Percentiles rank a stretch among this genome's conserved stretches.
Evolutionary conservation across 163 green algal species (phyloP).

Genomic region (Picocystis sp.): DNA sequence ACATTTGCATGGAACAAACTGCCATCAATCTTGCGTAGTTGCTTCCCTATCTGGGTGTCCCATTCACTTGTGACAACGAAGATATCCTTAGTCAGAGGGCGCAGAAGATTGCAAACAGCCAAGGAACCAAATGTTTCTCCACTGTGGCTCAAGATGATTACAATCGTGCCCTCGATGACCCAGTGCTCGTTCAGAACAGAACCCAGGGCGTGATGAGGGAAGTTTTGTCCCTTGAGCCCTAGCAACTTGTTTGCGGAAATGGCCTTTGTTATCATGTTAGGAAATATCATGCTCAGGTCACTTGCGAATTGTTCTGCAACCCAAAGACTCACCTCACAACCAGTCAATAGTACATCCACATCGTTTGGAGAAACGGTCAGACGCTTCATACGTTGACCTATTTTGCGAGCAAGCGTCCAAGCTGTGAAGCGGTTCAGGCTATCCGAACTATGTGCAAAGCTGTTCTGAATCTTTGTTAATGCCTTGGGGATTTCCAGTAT

Average conservation of each 20-base stretch:
- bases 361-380: slow-evolving; percentile 5
- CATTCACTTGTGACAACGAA: slow-evolving; percentile 19
- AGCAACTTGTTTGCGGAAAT: slow-evolving; percentile 15
- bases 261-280: slow-evolving; percentile 6
- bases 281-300: slow-evolving; percentile 13
- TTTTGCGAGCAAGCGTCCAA: slow-evolving; percentile 1
- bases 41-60: slow-evolving; percentile 18
- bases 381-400: slow-evolving; percentile 9
- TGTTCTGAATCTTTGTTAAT: neutral
- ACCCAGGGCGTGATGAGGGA: slow-evolving; percentile 1
- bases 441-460: neutral
- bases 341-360: slow-evolving; percentile 20
- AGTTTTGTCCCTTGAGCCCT: slow-evolving; percentile 11
- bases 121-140: slow-evolving; percentile 17
- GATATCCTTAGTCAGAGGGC: slow-evolving; percentile 6
- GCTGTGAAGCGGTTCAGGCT: no score
- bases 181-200: neutral
- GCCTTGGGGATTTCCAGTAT: slow-evolving; percentile 8
- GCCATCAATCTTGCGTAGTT: slow-evolving; percentile 6
- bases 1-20: slow-evolving; percentile 5
- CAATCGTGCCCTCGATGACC: slow-evolving; percentile 10
- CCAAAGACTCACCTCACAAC: slow-evolving; percentile 22
- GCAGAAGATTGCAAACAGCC: slow-evolving; percentile 13
- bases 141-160: slow-evolving; percentile 16
- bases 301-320: slow-evolving; percentile 27